Percentiles rank a stretch among this genome's conserved stretches.
phyloP scores from a whole-genome alignment of 106 monocot genomes.

The Dendrobium nobile region DNA sequence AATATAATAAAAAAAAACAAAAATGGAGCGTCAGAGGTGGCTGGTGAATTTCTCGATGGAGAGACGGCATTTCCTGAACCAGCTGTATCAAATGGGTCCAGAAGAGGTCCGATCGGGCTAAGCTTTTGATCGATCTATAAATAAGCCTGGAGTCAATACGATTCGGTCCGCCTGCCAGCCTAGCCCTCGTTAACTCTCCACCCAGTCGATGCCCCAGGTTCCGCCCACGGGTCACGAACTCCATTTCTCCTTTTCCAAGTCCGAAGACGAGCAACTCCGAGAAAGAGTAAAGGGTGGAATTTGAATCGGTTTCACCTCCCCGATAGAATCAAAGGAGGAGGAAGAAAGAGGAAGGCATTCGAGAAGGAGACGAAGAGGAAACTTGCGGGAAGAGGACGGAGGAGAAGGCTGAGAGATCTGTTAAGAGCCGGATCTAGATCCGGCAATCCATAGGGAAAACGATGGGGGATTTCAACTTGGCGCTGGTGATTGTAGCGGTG shows the following conservation, averaged over 20 bases:
- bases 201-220: neutral
- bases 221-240: neutral
- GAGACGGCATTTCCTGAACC: too few relatives aligned
- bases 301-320: neutral
- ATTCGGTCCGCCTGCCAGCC: neutral
- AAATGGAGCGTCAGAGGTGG: too few relatives aligned
- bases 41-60: too few relatives aligned
- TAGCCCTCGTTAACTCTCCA: neutral
- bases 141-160: neutral
- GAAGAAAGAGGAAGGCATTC: neutral
- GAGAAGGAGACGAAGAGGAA: neutral
- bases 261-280: neutral
- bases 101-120: neutral
- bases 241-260: neutral
- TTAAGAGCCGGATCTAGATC: slow-evolving; percentile 12
- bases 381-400: neutral
- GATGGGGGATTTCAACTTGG: slow-evolving; percentile 98
- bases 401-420: neutral
- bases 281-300: neutral
- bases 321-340: slow-evolving; percentile 1
- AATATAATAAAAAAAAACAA: too few relatives aligned
- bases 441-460: neutral
- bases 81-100: neutral
- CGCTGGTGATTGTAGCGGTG: slow-evolving; percentile 77
- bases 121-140: neutral